Percentiles rank a stretch among this genome's conserved stretches.
These are phyloP conservation scores for Trichoderma reesei DNA, from an alignment of 495 filamentous ascomycete genomes.

Conservation along the genomic window DNA sequence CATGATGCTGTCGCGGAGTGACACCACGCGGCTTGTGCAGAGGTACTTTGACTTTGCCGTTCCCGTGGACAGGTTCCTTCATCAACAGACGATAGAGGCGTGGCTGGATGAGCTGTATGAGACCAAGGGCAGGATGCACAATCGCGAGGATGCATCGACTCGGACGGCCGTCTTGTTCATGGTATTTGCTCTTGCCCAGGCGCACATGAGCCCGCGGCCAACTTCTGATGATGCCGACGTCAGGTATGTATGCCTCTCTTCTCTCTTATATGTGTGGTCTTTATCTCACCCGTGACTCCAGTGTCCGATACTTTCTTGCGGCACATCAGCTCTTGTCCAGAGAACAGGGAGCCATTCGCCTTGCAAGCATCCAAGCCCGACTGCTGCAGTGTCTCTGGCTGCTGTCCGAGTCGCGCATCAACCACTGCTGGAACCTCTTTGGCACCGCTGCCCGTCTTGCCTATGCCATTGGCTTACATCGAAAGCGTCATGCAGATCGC, in stretches of 20 bases:
- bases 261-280: too few relatives aligned
- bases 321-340: constrained; percentile 25
- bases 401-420: constrained; percentile 26
- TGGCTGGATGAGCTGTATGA: constrained; percentile 25
- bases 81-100: constrained; percentile 25
- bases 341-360: constrained; percentile 23
- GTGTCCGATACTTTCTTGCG: constrained; percentile 24
- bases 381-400: constrained; percentile 31
- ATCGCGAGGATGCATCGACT: constrained; percentile 16
- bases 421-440: constrained; percentile 31
- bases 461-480: constrained; percentile 21
- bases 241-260: neutral
- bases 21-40: constrained; percentile 17
- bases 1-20: constrained; percentile 17
- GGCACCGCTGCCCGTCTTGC: constrained; percentile 28
- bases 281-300: constrained; percentile 7
- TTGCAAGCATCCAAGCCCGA: constrained; percentile 30
- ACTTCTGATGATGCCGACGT: constrained; percentile 12
- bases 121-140: constrained; percentile 19
- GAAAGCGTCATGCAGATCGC: constrained; percentile 2
- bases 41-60: constrained; percentile 28
- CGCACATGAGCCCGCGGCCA: constrained; percentile 15
- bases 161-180: constrained; percentile 22
- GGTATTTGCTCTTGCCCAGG: constrained; percentile 21
- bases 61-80: constrained; percentile 26